Conservation (phyloP, 768 basidiomycete genomes). For the Mycena haematopus region DNA sequence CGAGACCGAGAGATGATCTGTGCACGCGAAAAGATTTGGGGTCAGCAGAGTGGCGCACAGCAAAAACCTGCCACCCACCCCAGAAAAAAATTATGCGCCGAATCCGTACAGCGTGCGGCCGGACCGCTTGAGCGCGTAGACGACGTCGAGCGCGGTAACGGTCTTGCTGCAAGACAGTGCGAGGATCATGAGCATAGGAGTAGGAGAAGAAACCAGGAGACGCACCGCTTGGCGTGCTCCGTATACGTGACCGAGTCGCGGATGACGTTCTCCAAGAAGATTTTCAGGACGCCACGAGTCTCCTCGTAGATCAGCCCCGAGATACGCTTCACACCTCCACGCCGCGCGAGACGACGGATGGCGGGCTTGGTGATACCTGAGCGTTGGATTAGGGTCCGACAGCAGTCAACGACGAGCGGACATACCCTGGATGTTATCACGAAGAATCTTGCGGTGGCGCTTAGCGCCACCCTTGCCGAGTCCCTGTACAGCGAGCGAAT, state of each 20-base stretch:
- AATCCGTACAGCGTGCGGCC: conserved; percentile 93
- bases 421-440: neutral
- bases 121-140: conserved; percentile 84
- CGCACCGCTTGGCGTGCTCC: conserved; percentile 86
- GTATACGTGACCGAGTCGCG: conserved; percentile 77
- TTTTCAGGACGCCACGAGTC: conserved; percentile 93
- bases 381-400: neutral
- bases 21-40: conserved; percentile 6
- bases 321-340: conserved; percentile 98
- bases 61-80: neutral
- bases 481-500: neutral
- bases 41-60: neutral
- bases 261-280: conserved; percentile 91
- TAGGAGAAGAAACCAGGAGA: neutral
- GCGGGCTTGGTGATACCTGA: conserved; percentile 83
- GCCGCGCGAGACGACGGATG: conserved; percentile 90
- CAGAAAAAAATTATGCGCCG: conserved; percentile 54
- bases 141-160: conserved; percentile 93
- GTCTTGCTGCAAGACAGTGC: conserved; percentile 55
- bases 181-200: neutral
- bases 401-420: neutral
- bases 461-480: neutral
- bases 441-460: conserved; percentile 2
- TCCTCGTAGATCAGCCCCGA: conserved; percentile 49
- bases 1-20: conserved; percentile 3